These are phyloP conservation scores for Yamadazyma buinensis DNA, from an alignment of 1,139 yeast genomes.

Conservation along the genomic window DNA sequence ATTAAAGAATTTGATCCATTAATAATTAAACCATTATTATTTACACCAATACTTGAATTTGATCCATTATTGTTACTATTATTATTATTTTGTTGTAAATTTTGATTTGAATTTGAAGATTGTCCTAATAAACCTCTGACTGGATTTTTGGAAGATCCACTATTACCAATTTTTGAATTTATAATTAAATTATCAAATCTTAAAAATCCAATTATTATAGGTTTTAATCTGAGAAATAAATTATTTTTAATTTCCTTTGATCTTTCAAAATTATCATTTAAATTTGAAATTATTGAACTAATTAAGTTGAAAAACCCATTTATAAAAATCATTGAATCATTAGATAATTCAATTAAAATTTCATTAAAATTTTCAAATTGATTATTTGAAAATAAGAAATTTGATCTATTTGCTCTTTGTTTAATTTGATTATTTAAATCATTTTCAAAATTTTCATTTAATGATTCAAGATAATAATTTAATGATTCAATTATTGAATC, in stretches of 20 bases:
- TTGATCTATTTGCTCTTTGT: constrained; percentile 35
- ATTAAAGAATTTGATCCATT: no score
- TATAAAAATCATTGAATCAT: constrained; percentile 74
- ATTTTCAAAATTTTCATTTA: constrained; percentile 40
- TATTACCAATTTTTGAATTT: constrained; percentile 11
- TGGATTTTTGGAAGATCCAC: no score
- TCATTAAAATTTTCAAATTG: constrained; percentile 17
- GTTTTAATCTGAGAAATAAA: constrained; percentile 33
- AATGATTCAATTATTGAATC: constrained; percentile 55
- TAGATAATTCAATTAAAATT: constrained; percentile 58
- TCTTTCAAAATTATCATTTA: constrained; percentile 21
- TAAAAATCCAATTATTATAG: constrained; percentile 34
- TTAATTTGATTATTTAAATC: constrained; percentile 31
- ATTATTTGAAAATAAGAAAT: constrained; percentile 26
- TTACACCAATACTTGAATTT: no score
- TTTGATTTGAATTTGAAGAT: no score
- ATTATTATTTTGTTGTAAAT: no score
- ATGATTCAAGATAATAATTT: constrained; percentile 50
- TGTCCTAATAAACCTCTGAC: not conserved
- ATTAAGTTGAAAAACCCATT: constrained; percentile 60
- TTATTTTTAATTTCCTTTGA: constrained; percentile 26
- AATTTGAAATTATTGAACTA: constrained; percentile 32
- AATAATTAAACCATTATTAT: not conserved
- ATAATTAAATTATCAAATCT: constrained; percentile 38
- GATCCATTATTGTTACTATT: no score